A percentile compares a stretch with the other conserved stretches of the same genome.
Evolutionary conservation across 495 filamentous ascomycete genomes (phyloP).

Genomic region (Margaritispora aquatica): DNA sequence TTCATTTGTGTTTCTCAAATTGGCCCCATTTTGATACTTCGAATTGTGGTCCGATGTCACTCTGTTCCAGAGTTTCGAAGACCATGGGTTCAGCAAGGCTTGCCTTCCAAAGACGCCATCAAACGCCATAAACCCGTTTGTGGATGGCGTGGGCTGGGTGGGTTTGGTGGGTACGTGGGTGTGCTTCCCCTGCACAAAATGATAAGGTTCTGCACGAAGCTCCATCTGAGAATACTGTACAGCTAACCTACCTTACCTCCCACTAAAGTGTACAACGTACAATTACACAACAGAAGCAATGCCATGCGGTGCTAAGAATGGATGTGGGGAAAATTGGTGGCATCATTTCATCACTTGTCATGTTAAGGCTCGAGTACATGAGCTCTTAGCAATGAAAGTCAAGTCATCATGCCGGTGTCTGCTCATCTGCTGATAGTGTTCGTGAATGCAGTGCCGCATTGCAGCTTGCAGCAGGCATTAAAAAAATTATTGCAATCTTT

Average conservation of each 20-base stretch:
- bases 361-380: neutral
- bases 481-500: neutral
- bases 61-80: neutral
- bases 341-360: neutral
- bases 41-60: neutral
- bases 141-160: neutral
- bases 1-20: neutral
- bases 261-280: neutral
- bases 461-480: neutral
- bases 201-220: neutral
- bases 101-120: neutral
- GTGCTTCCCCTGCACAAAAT: neutral
- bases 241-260: neutral
- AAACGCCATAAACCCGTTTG: neutral
- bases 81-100: neutral
- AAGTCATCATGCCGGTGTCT: neutral
- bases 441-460: neutral
- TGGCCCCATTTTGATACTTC: neutral
- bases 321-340: neutral
- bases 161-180: neutral
- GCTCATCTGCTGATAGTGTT: neutral
- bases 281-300: neutral
- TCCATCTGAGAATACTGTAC: neutral
- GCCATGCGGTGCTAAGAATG: neutral
- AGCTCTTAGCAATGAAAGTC: too few relatives aligned